Percentiles rank a stretch among this genome's conserved stretches.
phyloP scores from a whole-genome alignment of 2,329 filamentous ascomycete genomes.

The Trichoderma sp. region DNA sequence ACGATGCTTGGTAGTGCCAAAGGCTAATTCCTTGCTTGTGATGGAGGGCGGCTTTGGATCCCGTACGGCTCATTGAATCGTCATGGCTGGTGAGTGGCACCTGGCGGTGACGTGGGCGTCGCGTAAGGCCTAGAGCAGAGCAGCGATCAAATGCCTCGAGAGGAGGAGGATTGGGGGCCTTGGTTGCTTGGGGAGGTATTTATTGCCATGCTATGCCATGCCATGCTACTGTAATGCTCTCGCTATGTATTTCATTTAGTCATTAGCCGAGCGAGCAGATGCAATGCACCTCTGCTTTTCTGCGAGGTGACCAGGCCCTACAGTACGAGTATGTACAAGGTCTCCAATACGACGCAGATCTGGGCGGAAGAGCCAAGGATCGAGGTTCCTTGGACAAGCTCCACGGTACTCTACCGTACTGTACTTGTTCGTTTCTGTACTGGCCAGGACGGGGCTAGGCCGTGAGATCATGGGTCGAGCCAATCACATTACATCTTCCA shows the following conservation, averaged over 20 bases:
- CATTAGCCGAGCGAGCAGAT: not conserved
- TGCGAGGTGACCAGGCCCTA: not conserved
- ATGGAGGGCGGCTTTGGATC: conserved; percentile 16
- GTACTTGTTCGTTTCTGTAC: not conserved
- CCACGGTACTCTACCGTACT: not conserved
- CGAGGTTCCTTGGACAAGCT: not conserved
- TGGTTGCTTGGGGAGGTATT: not conserved
- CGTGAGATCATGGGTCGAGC: not conserved
- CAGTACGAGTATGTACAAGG: not conserved
- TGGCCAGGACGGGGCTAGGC: not conserved
- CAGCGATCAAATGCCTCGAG: not conserved
- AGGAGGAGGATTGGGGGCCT: not conserved
- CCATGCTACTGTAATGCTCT: not conserved
- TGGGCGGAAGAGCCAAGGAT: not conserved
- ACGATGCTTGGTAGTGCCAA: not conserved
- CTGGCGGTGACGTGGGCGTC: conserved; percentile 18
- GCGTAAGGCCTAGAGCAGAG: conserved; percentile 12
- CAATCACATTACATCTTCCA: conserved; percentile 9
- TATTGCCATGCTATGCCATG: not conserved
- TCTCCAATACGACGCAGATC: conserved; percentile 1
- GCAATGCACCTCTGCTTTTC: not conserved
- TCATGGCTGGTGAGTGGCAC: conserved; percentile 20
- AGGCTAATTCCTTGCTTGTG: not conserved
- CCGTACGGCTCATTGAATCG: conserved; percentile 15
- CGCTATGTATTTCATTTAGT: not conserved